Evolutionary conservation across 164 flowering plant genomes (phyloP).

Genomic region (Vitis cinerea): DNA sequence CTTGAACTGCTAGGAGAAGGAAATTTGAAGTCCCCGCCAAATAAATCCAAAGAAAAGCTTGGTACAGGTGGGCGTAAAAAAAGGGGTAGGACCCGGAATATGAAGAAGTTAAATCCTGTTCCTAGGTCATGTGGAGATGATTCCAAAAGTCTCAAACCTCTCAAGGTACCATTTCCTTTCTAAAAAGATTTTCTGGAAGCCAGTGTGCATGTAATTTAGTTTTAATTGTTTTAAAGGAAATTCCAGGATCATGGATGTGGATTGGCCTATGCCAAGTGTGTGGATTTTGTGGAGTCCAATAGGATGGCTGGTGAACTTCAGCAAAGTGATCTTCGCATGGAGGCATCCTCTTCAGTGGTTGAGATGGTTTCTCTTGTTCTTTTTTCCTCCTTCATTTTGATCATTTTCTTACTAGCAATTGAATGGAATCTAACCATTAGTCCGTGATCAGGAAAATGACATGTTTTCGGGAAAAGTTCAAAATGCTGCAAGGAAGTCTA

Average conservation of each 20-base stretch:
- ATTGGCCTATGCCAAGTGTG: conserved; percentile 14
- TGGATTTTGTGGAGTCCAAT: conserved; percentile 18
- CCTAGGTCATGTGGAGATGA: conserved; percentile 23
- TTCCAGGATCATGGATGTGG: conserved; percentile 46
- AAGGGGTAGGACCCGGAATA: conserved; percentile 55
- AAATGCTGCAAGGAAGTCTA: conserved; percentile 46
- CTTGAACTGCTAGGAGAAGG: conserved; percentile 72
- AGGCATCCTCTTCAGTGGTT: conserved; percentile 16
- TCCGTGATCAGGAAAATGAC: conserved; percentile 47
- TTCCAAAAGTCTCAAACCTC: conserved; percentile 21
- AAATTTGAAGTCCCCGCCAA: conserved; percentile 23
- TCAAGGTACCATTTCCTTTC: conserved; percentile 38
- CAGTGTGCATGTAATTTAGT: neutral
- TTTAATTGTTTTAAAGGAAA: conserved; percentile 20
- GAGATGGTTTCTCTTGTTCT: conserved; percentile 34
- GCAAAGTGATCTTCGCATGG: conserved; percentile 20
- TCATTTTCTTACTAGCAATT: conserved; percentile 8
- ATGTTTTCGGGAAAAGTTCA: conserved; percentile 38
- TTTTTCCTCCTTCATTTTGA: conserved; percentile 9
- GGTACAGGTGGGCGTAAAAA: conserved; percentile 44
- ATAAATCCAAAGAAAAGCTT: conserved; percentile 47
- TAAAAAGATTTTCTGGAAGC: neutral
- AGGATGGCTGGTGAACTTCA: conserved; percentile 16
- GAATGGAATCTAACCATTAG: conserved; percentile 28
- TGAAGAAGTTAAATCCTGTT: conserved; percentile 38